Base-by-base conservation (phyloP, 371 early-diverging fungal species). In the Globomyces sp. region DNA sequence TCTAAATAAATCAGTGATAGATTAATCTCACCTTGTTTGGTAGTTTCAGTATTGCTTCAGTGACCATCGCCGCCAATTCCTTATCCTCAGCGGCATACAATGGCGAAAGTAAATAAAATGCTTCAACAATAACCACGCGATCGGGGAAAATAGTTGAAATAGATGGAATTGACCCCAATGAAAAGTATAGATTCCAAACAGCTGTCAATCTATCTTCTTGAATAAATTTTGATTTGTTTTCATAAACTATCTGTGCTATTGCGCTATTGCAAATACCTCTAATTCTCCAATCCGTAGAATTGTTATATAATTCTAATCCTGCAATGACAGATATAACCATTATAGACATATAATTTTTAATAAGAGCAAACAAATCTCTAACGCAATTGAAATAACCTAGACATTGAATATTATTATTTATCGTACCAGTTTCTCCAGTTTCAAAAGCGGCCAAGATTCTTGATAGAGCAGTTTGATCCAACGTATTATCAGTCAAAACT, bases 171-270 rank as follows among this genome's bases (percentile, higher is more conserved):
- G 73, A 71, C 40, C 69, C 73, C 13, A 83, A 59, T 0, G 76
- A 66, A 59, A 83, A 81, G 53, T 69, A 79, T 34, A 83, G 68
- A 63, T 81, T 83, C 80, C 82, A 83, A 11, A 83, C 72, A 4
- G 80, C 81, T 6, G 76, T 66, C 5, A 81, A 58, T 49, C 41
- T 78, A 64, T 83, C 83, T 63, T 81, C 81, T 58, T 79, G 74
- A 37, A 78, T 42, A 69, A 83, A 81, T 2, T 73, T 68, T 45
- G 74, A 71, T 42, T 80, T 75, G 65, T 81, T 80, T 53, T 79
- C 78, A 50, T 69, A 75, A 2, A 83, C 73, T 1, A 81, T 45
- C 5, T 76, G 53, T 8, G 79, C 69, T 10, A 83, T 66, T 3
- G 83, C 83, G 3, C 81, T 66, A 13, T 74, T 80, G 68, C 80